Conservation (phyloP, 352 stramenopile genomes). For the Pythium vanterpoolii region DNA sequence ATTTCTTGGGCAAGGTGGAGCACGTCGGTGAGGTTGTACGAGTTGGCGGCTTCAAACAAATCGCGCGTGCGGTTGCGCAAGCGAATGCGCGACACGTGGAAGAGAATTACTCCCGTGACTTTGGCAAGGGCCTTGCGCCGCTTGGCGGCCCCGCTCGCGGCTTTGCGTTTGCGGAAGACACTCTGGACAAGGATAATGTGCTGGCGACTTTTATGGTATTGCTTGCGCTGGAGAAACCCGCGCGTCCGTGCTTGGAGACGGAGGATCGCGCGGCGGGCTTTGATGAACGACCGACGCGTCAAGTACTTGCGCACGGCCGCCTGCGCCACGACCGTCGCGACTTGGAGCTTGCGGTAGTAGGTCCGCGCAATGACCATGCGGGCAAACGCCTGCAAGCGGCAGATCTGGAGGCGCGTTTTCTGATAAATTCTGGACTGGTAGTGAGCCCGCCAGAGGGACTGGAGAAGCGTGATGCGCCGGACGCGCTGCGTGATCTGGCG, state of each 20-base stretch:
- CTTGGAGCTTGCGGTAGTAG: slow-evolving; percentile 49
- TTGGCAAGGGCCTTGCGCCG: slow-evolving; percentile 67
- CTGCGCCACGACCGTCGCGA: slow-evolving; percentile 63
- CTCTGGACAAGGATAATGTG: slow-evolving; percentile 78
- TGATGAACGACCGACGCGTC: slow-evolving; percentile 57
- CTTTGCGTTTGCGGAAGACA: slow-evolving; percentile 63
- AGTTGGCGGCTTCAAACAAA: slow-evolving; percentile 74
- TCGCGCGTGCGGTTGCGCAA: slow-evolving; percentile 78
- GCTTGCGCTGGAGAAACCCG: slow-evolving; percentile 54
- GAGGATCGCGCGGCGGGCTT: slow-evolving; percentile 56
- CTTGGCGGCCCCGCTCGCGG: slow-evolving; percentile 36
- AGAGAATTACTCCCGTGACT: slow-evolving; percentile 63
- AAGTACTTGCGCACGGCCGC: slow-evolving; percentile 66
- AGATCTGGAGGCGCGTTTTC: slow-evolving; percentile 53
- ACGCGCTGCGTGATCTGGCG: slow-evolving; percentile 48
- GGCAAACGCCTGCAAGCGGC: slow-evolving; percentile 59
- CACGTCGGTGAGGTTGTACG: slow-evolving; percentile 76
- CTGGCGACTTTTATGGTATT: slow-evolving; percentile 40
- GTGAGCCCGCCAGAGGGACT: slow-evolving; percentile 78
- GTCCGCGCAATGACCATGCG: slow-evolving; percentile 60
- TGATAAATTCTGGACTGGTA: slow-evolving; percentile 53
- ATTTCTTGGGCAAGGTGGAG: slow-evolving; percentile 80
- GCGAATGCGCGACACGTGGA: slow-evolving; percentile 79
- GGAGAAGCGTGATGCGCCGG: slow-evolving; percentile 60
- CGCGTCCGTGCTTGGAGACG: slow-evolving; percentile 67